Base-by-base conservation (phyloP, 1,139 yeast species). In the Nakaseomyces nivariensis region DNA sequence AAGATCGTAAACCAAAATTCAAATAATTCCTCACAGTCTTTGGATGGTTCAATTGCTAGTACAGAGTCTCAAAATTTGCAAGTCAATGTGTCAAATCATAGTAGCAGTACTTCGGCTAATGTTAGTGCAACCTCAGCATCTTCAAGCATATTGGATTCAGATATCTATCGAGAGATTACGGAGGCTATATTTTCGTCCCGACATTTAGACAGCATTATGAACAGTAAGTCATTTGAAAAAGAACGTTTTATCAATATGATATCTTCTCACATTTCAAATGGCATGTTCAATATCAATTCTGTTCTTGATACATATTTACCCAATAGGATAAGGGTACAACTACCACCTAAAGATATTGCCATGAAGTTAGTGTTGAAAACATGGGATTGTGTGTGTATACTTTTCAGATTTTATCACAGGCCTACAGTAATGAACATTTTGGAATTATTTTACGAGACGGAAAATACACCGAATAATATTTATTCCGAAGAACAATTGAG, bases 301-400 rank as follows among this genome's bases (percentile, higher is more conserved):
- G 46, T 46, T 13, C 29, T 46, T 8, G 26, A 41, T 9, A 26
- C 34, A 17, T 31, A 34, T 38, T 6, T 46, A 32, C 44, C 48
- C 6, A 38, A 24, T 22, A 31, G 43, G 24, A 31, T 31, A 49
- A 44, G 32, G 44, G 42, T 46, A 17, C 47, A 46, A 5, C 68
- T 88, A 42, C 96, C 96, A 0, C 76, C 90, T 1, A 80, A 85
- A 58, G 82, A 81, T 41, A 76, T 77, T 26, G 92, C 96, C 0
- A 67, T 85, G 43, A 79, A 79, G 58, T 72, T 88, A 55, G 81
- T 88, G 33, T 79, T 79, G 58, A 78, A 83, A 46, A 86, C 92
- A 1, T 88, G 96, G 95, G 79, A 81, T 56, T 82, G 84, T 59
- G 92, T 95, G 0, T 87, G 95, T 66, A 89, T 86, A 10, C 70